phyloP scores from a whole-genome alignment of 2,329 filamentous ascomycete species.

The Tympanopsis confertula region DNA sequence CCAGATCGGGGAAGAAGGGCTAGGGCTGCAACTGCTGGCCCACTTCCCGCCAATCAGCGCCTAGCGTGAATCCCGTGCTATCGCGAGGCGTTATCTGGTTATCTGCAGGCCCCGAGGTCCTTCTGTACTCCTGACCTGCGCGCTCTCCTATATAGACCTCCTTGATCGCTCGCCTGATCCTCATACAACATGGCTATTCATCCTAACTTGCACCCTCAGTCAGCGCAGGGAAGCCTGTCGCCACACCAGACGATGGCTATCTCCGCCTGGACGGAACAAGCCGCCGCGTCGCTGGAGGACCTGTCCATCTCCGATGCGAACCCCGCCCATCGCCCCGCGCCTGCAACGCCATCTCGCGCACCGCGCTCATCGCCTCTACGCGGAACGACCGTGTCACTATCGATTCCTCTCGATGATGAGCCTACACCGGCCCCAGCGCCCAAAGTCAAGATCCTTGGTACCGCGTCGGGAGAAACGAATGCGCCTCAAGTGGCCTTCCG shows the following conservation, averaged over 20 bases:
- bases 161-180: background rate
- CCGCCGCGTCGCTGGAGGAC: background rate
- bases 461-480: background rate
- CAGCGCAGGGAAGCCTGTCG: background rate
- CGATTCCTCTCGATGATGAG: background rate
- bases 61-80: too few relatives aligned
- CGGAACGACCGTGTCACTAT: background rate
- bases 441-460: background rate
- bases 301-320: background rate
- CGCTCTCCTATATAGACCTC: too few relatives aligned
- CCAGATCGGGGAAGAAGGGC: background rate
- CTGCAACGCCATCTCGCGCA: too few relatives aligned
- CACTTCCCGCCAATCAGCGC: too few relatives aligned
- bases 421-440: background rate
- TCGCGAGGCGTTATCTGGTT: background rate
- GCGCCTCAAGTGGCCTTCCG: background rate
- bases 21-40: too few relatives aligned
- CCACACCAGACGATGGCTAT: background rate
- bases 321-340: too few relatives aligned
- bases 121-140: background rate
- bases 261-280: background rate
- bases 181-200: background rate
- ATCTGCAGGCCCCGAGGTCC: background rate
- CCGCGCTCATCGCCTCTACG: background rate
- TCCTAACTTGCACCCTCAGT: background rate